Conservation (phyloP, 129 eudicot genomes). For the Artemisia argyi region DNA sequence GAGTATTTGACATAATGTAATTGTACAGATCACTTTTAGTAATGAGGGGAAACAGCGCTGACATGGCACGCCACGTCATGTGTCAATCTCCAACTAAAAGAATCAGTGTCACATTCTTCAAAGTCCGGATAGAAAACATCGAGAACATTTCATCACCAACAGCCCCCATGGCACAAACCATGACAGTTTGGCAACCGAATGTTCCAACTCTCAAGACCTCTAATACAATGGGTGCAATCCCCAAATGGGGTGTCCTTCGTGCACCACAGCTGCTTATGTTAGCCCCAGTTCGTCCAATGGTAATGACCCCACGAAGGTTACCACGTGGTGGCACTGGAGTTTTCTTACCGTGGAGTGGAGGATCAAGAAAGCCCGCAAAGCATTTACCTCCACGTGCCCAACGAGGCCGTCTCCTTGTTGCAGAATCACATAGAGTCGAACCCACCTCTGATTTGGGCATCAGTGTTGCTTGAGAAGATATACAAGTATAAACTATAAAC, state of each 20-base stretch:
- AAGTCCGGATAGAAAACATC: slow-evolving; percentile 46
- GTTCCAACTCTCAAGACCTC: slow-evolving; percentile 41
- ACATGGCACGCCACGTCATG: slow-evolving; percentile 86
- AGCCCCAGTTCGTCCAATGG: slow-evolving; percentile 72
- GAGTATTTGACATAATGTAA: background rate
- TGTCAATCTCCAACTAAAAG: slow-evolving; percentile 74
- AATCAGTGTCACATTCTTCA: slow-evolving; percentile 74
- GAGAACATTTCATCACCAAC: slow-evolving; percentile 33
- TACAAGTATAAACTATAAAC: background rate
- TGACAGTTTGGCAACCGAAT: slow-evolving; percentile 86
- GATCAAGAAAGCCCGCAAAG: slow-evolving; percentile 62
- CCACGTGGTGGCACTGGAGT: slow-evolving; percentile 97
- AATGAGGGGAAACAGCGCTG: slow-evolving; percentile 89
- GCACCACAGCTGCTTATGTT: slow-evolving; percentile 76
- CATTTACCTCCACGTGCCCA: slow-evolving; percentile 98
- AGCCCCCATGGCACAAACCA: slow-evolving; percentile 32
- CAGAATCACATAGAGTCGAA: slow-evolving; percentile 48
- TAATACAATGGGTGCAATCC: slow-evolving; percentile 42
- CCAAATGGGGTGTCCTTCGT: slow-evolving; percentile 74
- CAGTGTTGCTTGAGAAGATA: slow-evolving; percentile 38
- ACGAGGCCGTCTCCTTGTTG: slow-evolving; percentile 74
- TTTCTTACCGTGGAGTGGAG: slow-evolving; percentile 86
- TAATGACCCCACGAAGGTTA: slow-evolving; percentile 56
- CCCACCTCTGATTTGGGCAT: slow-evolving; percentile 60
- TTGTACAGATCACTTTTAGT: slow-evolving; percentile 64